A percentile compares a stretch with the other conserved stretches of the same genome.
Conservation (phyloP, 2,329 filamentous ascomycete genomes). For the Aspergillus arachidicola region DNA sequence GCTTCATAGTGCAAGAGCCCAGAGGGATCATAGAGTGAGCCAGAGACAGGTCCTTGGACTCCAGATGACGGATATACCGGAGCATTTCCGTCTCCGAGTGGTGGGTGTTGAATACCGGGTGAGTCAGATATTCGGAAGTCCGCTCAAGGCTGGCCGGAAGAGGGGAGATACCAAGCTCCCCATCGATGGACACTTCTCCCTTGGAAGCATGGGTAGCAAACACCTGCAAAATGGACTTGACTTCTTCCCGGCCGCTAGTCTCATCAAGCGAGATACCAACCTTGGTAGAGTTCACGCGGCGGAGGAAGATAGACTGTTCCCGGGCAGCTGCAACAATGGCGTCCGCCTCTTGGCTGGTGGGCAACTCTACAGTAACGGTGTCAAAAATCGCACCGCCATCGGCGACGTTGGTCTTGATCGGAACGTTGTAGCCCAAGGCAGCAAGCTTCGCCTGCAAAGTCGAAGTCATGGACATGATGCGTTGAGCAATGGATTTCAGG, state of each 20-base stretch:
- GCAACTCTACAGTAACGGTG: conserved; percentile 70
- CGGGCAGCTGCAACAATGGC: conserved; percentile 57
- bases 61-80: conserved; percentile 88
- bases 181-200: conserved; percentile 34
- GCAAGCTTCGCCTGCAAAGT: conserved; percentile 68
- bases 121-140: conserved; percentile 75
- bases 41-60: conserved; percentile 91
- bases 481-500: conserved; percentile 79
- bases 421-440: conserved; percentile 65
- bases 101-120: conserved; percentile 92
- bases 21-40: conserved; percentile 98
- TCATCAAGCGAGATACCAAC: conserved; percentile 81
- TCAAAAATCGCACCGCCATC: conserved; percentile 71
- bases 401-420: conserved; percentile 58
- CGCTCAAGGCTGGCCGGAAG: conserved; percentile 63
- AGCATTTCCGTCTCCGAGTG: conserved; percentile 94
- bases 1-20: conserved; percentile 97
- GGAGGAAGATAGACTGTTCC: conserved; percentile 61
- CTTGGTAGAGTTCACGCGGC: conserved; percentile 61
- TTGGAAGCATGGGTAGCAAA: conserved; percentile 53
- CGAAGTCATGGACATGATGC: conserved; percentile 71
- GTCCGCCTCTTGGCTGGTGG: conserved; percentile 53
- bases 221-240: conserved; percentile 59
- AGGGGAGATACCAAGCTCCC: conserved; percentile 42
- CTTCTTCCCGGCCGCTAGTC: conserved; percentile 60